Conservation (phyloP, 345 rosid species). For the Acer yangbiense region DNA sequence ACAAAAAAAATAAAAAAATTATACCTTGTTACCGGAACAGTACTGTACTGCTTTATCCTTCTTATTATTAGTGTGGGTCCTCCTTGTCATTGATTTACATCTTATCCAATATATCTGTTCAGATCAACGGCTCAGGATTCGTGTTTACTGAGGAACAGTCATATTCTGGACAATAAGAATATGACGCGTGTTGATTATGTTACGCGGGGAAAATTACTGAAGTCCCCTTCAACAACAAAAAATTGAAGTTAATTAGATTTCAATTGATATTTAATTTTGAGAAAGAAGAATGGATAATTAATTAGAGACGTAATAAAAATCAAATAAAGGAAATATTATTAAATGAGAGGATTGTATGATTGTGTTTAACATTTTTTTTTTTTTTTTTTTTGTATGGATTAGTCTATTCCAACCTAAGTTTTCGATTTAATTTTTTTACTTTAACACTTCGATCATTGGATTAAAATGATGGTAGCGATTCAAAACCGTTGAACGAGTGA, state of each 20-base stretch:
- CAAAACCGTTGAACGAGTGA: no score
- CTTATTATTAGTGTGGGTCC: neutral
- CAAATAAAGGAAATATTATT: neutral
- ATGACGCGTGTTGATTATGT: neutral
- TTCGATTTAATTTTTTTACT: no score
- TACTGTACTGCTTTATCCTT: neutral
- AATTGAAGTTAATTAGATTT: no score
- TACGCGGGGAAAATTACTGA: no score
- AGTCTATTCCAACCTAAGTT: no score
- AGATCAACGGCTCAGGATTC: neutral
- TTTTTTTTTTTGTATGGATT: no score
- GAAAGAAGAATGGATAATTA: neutral
- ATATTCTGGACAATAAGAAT: neutral
- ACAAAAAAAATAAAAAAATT: neutral
- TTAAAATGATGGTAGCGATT: no score
- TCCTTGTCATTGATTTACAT: neutral
- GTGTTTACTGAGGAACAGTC: neutral
- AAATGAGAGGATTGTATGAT: neutral
- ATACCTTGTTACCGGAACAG: neutral
- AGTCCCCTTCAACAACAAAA: no score
- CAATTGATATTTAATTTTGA: no score
- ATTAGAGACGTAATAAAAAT: neutral
- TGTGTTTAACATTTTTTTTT: neutral
- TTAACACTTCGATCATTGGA: no score
- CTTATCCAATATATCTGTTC: neutral